Conservation (phyloP, 495 filamentous ascomycete species). For the Neurospora tetrasperma region DNA sequence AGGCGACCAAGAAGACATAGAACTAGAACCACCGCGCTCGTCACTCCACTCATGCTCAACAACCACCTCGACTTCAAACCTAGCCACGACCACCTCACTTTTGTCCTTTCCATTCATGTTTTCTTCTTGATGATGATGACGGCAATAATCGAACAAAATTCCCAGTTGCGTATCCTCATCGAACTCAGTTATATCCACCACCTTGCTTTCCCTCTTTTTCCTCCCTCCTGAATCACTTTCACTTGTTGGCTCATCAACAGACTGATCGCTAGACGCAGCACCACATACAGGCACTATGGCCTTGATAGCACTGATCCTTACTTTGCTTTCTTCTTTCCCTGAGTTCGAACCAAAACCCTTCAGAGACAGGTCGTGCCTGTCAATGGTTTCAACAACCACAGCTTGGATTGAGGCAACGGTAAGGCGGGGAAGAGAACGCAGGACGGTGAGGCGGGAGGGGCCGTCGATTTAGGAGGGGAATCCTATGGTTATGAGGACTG, state of each 20-base stretch:
- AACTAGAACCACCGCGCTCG: not conserved
- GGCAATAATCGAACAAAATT: not conserved
- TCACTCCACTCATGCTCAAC: not conserved
- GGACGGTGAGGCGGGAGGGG: not conserved
- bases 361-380: too few relatives aligned
- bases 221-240: not conserved
- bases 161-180: not conserved
- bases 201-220: not conserved
- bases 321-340: not conserved
- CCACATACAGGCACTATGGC: not conserved
- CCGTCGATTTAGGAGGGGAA: not conserved
- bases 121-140: too few relatives aligned
- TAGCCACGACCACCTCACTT: conserved; percentile 10
- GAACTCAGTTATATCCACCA: not conserved
- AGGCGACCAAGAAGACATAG: not conserved
- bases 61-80: conserved; percentile 26
- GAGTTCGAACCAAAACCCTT: too few relatives aligned
- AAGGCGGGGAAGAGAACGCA: not conserved
- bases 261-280: not conserved
- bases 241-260: not conserved
- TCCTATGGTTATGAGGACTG: not conserved
- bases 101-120: not conserved
- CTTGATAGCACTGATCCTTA: not conserved
- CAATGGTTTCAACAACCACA: too few relatives aligned
- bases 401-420: not conserved